Evolutionary conservation across 1,139 yeast genomes (phyloP).

Genomic region (Wickerhamomyces sp.): DNA sequence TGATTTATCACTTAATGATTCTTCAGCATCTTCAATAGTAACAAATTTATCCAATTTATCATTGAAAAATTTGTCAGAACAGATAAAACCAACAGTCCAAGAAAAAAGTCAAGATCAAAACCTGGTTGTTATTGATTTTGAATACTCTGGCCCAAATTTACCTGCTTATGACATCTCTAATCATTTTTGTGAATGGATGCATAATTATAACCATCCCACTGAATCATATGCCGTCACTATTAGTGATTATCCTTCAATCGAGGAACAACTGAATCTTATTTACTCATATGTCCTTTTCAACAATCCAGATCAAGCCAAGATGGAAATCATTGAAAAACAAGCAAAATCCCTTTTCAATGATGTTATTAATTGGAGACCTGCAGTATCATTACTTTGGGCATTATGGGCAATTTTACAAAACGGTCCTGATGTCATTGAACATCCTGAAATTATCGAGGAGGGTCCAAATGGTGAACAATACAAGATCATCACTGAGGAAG

Average conservation of each 20-base stretch:
- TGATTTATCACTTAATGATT: slow-evolving; percentile 10
- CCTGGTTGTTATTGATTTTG: slow-evolving; percentile 92
- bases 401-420: slow-evolving; percentile 88
- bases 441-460: slow-evolving; percentile 19
- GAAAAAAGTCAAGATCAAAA: slow-evolving; percentile 57
- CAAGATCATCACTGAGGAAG: slow-evolving; percentile 24
- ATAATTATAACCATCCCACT: slow-evolving; percentile 72
- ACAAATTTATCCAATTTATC: slow-evolving; percentile 29
- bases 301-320: slow-evolving; percentile 20
- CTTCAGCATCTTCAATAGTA: slow-evolving; percentile 20
- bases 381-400: slow-evolving; percentile 79
- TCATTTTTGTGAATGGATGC: slow-evolving; percentile 95
- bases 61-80: slow-evolving; percentile 25
- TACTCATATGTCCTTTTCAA: slow-evolving; percentile 55
- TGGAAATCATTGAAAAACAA: slow-evolving; percentile 42
- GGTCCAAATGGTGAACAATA: slow-evolving; percentile 46
- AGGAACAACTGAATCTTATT: slow-evolving; percentile 66
- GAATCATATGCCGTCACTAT: slow-evolving; percentile 54
- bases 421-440: slow-evolving; percentile 33
- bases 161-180: slow-evolving; percentile 90
- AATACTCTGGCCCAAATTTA: slow-evolving; percentile 89
- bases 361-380: slow-evolving; percentile 72
- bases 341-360: slow-evolving; percentile 59
- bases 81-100: slow-evolving; percentile 29
- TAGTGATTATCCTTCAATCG: slow-evolving; percentile 56